These are phyloP conservation scores for Tremella yokohamensis DNA, from an alignment of 768 basidiomycete genomes.

Conservation along the genomic window DNA sequence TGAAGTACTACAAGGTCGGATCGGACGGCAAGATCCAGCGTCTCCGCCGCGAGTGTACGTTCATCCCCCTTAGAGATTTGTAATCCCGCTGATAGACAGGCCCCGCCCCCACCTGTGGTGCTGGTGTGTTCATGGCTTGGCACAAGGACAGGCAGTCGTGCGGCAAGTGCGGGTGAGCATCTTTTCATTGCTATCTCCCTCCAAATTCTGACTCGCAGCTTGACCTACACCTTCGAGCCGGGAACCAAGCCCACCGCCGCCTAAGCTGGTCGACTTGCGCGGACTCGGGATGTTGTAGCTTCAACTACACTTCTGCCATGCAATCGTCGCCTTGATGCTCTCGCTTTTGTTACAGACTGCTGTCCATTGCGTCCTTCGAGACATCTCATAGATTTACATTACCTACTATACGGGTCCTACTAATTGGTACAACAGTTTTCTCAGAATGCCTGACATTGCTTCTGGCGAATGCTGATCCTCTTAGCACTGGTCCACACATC, in stretches of 20 bases:
- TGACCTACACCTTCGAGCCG: constrained; percentile 51
- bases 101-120: constrained; percentile 55
- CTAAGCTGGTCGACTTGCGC: constrained; percentile 14
- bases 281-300: neutral
- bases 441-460: constrained; percentile 43
- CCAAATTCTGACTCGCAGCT: constrained; percentile 13
- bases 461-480: constrained; percentile 39
- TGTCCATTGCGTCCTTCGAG: neutral
- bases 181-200: neutral
- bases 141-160: constrained; percentile 98
- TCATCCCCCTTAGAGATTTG: neutral
- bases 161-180: constrained; percentile 56
- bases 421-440: constrained; percentile 44
- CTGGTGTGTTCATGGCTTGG: constrained; percentile 76
- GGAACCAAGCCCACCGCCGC: constrained; percentile 49
- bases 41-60: constrained; percentile 89
- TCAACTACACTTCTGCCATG: too few relatives aligned
- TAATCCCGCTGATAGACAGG: constrained; percentile 18
- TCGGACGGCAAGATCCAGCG: constrained; percentile 99
- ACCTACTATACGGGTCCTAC: constrained; percentile 38
- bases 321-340: too few relatives aligned
- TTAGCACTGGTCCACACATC: neutral
- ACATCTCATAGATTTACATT: neutral
- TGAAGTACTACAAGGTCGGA: constrained; percentile 99
- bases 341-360: too few relatives aligned